A percentile compares a stretch with the other conserved stretches of the same genome.
phyloP scores from a whole-genome alignment of 768 basidiomycete species.

The Gymnopilus dilepis region DNA sequence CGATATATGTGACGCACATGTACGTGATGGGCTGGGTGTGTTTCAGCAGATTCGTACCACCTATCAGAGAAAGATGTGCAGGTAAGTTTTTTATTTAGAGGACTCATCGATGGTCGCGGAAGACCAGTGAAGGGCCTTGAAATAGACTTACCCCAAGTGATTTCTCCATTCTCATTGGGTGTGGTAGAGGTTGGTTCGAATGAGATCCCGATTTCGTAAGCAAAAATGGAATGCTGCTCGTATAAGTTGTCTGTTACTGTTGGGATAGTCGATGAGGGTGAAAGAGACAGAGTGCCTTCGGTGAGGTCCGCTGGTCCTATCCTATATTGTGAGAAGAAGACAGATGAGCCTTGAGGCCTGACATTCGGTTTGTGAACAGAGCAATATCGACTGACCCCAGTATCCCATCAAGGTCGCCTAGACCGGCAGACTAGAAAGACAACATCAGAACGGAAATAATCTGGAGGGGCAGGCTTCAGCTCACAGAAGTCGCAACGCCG shows the following conservation, averaged over 20 bases:
- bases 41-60: constrained; percentile 45
- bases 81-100: too few relatives aligned
- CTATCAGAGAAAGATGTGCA: neutral
- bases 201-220: constrained; percentile 51
- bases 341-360: constrained; percentile 1
- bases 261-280: constrained; percentile 39
- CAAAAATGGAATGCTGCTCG: constrained; percentile 40
- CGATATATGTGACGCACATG: constrained; percentile 43
- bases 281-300: constrained; percentile 40
- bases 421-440: constrained; percentile 39
- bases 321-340: constrained; percentile 32
- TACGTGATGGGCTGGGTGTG: constrained; percentile 48
- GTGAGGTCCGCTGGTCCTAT: constrained; percentile 70
- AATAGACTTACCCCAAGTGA: constrained; percentile 49
- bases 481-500: constrained; percentile 55
- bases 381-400: constrained; percentile 51
- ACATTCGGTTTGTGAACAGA: neutral
- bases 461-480: neutral
- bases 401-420: constrained; percentile 65
- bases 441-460: neutral
- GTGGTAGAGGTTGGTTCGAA: constrained; percentile 51
- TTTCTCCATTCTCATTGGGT: constrained; percentile 48
- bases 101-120: too few relatives aligned
- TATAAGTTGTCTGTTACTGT: constrained; percentile 64
- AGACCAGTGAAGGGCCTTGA: too few relatives aligned